Evolutionary conservation across 1,284 basidiomycete genomes (phyloP), one percentile per base, ranked within the genome.

Genomic region (Sporisorium graminicola): DNA sequence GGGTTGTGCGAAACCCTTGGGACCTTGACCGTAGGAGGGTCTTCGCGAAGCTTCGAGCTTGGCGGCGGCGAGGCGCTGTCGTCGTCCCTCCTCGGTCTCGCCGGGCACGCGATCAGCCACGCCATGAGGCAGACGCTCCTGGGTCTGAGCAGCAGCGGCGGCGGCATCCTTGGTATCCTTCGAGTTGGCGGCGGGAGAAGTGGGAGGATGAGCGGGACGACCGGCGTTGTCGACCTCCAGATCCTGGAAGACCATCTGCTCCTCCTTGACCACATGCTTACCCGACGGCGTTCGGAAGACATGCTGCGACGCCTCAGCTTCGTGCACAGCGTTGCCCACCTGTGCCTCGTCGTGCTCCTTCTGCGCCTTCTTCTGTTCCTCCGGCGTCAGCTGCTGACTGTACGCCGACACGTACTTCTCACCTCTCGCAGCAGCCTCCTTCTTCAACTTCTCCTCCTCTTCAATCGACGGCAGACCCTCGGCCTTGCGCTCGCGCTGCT

Each of bases 401-500:
- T 85, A 85, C 5, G 74, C 62, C 29, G 82, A 84, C 16, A 71
- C 65, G 69, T 83, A 84, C 68, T 78, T 71, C 35, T 80, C 58
- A 16, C 84, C 83, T 7, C 69, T 60, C 6, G 68, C 68, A n/a
- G 57, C 69, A 10, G 84, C 84, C 40, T 73, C 77, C 57, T 74
- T 73, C 35, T 57, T 55, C 22, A 79, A 74, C 14, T 70, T 53
- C 44, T 63, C 71, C 37, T 86, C 84, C 49, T 85, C 84, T 53
- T 85, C 82, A 35, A 81, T 77, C 22, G 84, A 82, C 22, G 90
- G 88, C 75, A 95, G 89, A 24, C 94, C 94, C 86, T 94, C 92
- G 86, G 88, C 95, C 78, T 89, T 88, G 20, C 94, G 92, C 85
- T 94, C 93, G 27, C 90, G 90, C 79, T 92, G 90, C 42, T 93